These are phyloP conservation scores for Dacryopinax spathularia DNA, from an alignment of 768 basidiomycete genomes.

Conservation along the genomic window DNA sequence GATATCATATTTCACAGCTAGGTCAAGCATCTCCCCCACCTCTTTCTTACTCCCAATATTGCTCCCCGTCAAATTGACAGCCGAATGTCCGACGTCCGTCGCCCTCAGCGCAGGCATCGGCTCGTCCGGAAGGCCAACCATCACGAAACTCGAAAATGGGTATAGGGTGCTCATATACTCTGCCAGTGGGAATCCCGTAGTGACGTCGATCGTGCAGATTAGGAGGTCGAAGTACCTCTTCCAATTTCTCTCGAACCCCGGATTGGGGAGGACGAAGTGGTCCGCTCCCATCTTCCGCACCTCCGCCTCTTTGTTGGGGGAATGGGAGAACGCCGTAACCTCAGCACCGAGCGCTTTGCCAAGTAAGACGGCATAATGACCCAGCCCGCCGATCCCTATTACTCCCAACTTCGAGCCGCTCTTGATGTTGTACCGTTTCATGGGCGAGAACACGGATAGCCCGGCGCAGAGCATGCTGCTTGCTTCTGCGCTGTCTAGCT, in stretches of 20 bases:
- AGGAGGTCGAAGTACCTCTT: constrained; percentile 26
- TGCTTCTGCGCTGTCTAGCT: constrained; percentile 14
- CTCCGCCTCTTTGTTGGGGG: constrained; percentile 24
- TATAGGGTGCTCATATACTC: constrained; percentile 24
- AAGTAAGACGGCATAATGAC: constrained; percentile 21
- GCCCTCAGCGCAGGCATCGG: background rate
- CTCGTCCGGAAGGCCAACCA: constrained; percentile 26
- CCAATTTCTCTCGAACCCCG: constrained; percentile 17
- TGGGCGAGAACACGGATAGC: constrained; percentile 24
- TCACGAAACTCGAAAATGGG: constrained; percentile 23
- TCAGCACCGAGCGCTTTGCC: constrained; percentile 28
- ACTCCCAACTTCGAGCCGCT: constrained; percentile 32
- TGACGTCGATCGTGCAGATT: constrained; percentile 25
- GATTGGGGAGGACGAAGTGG: constrained; percentile 22
- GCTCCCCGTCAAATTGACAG: constrained; percentile 1
- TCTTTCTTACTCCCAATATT: constrained; percentile 29
- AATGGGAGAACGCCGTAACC: constrained; percentile 28
- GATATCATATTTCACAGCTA: constrained; percentile 26
- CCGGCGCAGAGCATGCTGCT: constrained; percentile 27
- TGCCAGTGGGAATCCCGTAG: constrained; percentile 21
- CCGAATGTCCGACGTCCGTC: background rate
- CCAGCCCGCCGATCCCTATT: constrained; percentile 30
- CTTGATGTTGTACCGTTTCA: constrained; percentile 22
- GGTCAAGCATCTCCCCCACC: constrained; percentile 27
- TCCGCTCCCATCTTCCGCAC: constrained; percentile 26